A percentile compares a stretch with the other conserved stretches of the same genome.
Evolutionary conservation across 1,284 basidiomycete genomes (phyloP).

Genomic region (Spongiforma sp.): DNA sequence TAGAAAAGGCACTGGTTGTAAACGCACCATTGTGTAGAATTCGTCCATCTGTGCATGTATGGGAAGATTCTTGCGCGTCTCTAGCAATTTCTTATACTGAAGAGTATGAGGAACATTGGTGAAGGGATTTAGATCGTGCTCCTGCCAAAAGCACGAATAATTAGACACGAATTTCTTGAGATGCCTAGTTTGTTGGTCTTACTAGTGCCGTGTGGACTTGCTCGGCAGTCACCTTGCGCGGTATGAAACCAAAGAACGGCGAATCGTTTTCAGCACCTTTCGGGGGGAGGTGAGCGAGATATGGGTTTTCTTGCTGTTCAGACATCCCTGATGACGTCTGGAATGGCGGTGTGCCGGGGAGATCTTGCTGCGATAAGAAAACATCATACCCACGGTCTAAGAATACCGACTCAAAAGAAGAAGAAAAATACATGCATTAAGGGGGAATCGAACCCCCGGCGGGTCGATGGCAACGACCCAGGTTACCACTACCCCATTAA

Average conservation of each 20-base stretch:
- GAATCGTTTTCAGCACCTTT: constrained; percentile 44
- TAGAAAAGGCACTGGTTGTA: too few relatives aligned
- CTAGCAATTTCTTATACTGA: constrained; percentile 89
- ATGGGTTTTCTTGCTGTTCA: constrained; percentile 53
- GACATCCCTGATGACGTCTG: constrained; percentile 17
- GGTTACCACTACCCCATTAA: constrained; percentile 45
- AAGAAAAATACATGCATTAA: constrained; percentile 20
- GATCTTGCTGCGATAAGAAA: too few relatives aligned
- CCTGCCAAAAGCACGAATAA: constrained; percentile 48
- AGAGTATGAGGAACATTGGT: constrained; percentile 78
- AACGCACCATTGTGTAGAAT: constrained; percentile 82
- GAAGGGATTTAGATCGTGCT: constrained; percentile 90
- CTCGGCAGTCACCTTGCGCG: constrained; percentile 74
- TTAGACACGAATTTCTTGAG: neutral
- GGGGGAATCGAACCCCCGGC: constrained; percentile 48
- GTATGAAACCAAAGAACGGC: constrained; percentile 80
- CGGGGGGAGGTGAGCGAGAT: constrained; percentile 53
- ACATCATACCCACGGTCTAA: too few relatives aligned
- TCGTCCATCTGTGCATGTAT: constrained; percentile 95
- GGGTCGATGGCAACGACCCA: constrained; percentile 56
- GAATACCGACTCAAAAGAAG: too few relatives aligned
- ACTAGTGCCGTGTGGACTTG: constrained; percentile 81
- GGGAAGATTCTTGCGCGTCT: constrained; percentile 86
- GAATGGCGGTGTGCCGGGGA: constrained; percentile 7
- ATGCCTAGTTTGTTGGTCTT: constrained; percentile 27